phyloP scores from a whole-genome alignment of 306 rosid species.

The Gastrolobium bilobum region DNA sequence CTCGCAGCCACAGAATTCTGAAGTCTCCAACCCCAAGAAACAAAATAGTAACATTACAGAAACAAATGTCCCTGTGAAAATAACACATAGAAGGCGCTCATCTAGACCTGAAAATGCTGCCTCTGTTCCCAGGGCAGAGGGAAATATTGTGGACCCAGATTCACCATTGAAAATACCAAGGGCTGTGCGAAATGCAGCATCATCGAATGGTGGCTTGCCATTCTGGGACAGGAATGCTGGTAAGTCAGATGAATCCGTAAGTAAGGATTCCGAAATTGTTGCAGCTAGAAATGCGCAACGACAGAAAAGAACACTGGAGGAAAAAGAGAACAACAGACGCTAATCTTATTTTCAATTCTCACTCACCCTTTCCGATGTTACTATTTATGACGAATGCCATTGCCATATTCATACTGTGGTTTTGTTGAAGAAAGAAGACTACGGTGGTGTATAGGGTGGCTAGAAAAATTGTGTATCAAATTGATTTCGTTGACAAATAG shows the following conservation, averaged over 20 bases:
- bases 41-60: conserved; percentile 25
- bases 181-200: conserved; percentile 60
- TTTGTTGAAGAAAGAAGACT: conserved; percentile 26
- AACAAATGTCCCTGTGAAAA: conserved; percentile 22
- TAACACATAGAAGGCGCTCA: conserved; percentile 7
- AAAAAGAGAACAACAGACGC: conserved; percentile 83
- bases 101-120: conserved; percentile 54
- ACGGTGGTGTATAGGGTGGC: not conserved
- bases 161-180: conserved; percentile 66
- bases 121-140: conserved; percentile 56
- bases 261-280: conserved; percentile 56
- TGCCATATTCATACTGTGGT: conserved; percentile 10
- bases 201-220: conserved; percentile 54
- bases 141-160: conserved; percentile 53
- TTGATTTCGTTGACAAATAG: conserved; percentile 21
- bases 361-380: conserved; percentile 4
- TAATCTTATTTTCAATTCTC: conserved; percentile 32
- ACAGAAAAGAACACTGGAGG: conserved; percentile 62
- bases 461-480: not conserved
- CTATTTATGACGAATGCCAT: not conserved
- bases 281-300: conserved; percentile 60
- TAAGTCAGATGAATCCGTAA: conserved; percentile 60
- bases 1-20: conserved; percentile 52
- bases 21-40: conserved; percentile 45
- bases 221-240: conserved; percentile 77